Evolutionary conservation across 768 basidiomycete species (phyloP).

Genomic region (Trametes cingulata): DNA sequence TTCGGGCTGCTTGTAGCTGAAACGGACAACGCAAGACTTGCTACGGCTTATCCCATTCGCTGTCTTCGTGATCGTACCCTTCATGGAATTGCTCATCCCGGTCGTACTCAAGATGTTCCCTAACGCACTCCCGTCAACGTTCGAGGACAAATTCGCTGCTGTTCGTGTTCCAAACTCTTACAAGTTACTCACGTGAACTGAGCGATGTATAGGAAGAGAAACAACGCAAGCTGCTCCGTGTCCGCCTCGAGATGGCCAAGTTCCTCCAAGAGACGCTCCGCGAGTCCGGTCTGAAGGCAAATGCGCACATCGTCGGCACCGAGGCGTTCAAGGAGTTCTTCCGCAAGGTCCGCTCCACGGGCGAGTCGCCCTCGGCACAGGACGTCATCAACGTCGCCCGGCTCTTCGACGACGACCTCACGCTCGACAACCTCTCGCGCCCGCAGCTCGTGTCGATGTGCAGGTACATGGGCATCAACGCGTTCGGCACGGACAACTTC

Average conservation of each 20-base stretch:
- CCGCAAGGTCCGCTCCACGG: conserved; percentile 95
- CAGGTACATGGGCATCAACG: conserved; percentile 97
- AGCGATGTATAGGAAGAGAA: conserved; percentile 78
- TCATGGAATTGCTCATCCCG: conserved; percentile 97
- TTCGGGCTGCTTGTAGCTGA: conserved; percentile 53
- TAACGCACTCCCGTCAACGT: conserved; percentile 97
- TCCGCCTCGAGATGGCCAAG: conserved; percentile 97
- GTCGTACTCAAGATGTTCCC: conserved; percentile 97
- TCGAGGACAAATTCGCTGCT: conserved; percentile 95
- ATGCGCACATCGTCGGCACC: conserved; percentile 88
- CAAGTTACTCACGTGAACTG: neutral
- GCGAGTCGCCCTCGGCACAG: conserved; percentile 84
- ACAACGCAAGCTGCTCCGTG: conserved; percentile 90
- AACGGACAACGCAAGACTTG: conserved; percentile 90
- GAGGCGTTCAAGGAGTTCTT: conserved; percentile 99
- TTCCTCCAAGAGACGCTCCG: conserved; percentile 97
- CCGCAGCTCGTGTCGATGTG: conserved; percentile 99
- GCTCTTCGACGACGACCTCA: conserved; percentile 96
- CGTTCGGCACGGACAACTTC: conserved; percentile 99
- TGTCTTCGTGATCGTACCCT: conserved; percentile 93
- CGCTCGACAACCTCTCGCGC: conserved; percentile 94
- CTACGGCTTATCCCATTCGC: conserved; percentile 93
- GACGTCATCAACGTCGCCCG: conserved; percentile 96
- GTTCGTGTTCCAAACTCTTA: conserved; percentile 43
- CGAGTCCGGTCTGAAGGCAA: conserved; percentile 91